These are phyloP conservation scores for Cladochytrium replicatum DNA, from an alignment of 192 early-diverging fungal genomes.

Conservation along the genomic window DNA sequence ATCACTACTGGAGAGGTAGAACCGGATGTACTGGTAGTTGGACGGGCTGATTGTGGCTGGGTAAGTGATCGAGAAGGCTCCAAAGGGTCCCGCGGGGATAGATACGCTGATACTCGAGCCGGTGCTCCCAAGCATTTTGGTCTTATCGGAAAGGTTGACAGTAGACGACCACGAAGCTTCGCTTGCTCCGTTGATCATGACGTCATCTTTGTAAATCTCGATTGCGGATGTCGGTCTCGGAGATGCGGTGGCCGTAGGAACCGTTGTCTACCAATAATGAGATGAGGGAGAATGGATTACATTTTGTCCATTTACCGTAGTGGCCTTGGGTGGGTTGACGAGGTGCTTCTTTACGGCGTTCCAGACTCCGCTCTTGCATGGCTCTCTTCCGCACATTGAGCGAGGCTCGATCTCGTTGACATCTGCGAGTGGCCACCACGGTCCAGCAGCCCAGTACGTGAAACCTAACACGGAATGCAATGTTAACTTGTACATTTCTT, in stretches of 20 bases:
- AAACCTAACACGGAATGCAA: no score
- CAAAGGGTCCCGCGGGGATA: neutral
- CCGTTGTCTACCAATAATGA: neutral
- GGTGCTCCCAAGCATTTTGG: neutral
- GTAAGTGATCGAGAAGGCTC: neutral
- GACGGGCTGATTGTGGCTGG: neutral
- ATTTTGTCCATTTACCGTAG: neutral
- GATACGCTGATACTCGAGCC: neutral
- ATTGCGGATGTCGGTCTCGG: neutral
- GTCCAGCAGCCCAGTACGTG: neutral
- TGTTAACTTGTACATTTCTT: no score
- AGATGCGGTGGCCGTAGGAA: neutral
- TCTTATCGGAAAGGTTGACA: neutral
- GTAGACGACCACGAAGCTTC: neutral
- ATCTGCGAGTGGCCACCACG: neutral
- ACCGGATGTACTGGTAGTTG: neutral
- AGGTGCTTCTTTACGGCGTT: neutral
- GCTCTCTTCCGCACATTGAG: neutral
- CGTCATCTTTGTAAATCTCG: neutral
- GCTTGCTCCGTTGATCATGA: neutral
- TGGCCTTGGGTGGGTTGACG: neutral
- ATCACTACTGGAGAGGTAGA: neutral
- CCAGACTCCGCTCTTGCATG: neutral
- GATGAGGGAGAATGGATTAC: neutral
- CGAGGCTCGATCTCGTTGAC: neutral